Base-by-base conservation (phyloP, 2,329 filamentous ascomycete genomes). In the Periconia sp. region DNA sequence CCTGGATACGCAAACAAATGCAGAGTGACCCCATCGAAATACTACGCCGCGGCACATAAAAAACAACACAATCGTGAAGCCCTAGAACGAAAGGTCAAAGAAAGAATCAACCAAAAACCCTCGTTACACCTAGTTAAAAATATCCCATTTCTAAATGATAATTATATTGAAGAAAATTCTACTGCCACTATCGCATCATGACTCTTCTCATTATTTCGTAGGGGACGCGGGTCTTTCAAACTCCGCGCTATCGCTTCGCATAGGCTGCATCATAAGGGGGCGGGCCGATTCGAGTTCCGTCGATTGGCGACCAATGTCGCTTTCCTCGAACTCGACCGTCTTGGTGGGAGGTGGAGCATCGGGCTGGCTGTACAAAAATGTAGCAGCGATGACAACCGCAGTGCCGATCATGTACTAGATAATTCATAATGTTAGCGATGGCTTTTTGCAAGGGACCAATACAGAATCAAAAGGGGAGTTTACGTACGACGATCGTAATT, bases 321-420 rank as follows among this genome's bases (percentile, higher is more conserved):
- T 84, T 75, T 96, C 94, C 71, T 96, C 91, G 66, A 89, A 92
- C 59, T 79, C 85, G 45, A 87, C 87, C 56, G 92, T 86, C 58
- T 77, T 83, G 64, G 91, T 85, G 0, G 88, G 85, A 0, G 84
- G 78, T 50, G 80, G 74, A 23, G 56, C 45, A 56, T 91, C 84
- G 1, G 85, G 82, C 6, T 83, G 82, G 56, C 85, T 91, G 78
- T 96, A 97, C 15, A 97, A 80, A 71, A 92, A 97, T 2, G 91
- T 95, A 2, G 92, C 88, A 41, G 85, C 81, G 1, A 97, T 77
- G 9, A 97, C 92, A 46, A 94, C 78, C 11, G 81, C 79, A 0
- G 92, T 92, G 50, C 94, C 94, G 47, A 91, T 56, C 37, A 96
- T 66, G 72, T 96, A 96, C 92, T 97, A 63, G 33, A 37, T 37